Evolutionary conservation across 371 early-diverging fungal species (phyloP).

Genomic region (Lichtheimia corymbifera): DNA sequence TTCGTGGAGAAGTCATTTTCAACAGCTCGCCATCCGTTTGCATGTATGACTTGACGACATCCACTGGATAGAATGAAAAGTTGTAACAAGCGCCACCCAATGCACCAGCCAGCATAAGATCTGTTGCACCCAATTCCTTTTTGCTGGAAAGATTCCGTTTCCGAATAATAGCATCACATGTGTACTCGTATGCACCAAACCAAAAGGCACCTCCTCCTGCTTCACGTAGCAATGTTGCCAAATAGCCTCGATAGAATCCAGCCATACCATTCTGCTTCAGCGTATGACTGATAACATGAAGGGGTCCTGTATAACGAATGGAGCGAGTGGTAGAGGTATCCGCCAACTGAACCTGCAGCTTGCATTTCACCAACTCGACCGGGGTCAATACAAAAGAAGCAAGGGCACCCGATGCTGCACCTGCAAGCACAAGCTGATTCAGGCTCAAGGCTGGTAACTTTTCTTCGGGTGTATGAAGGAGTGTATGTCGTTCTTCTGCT

Average conservation of each 20-base stretch:
- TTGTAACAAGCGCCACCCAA: conserved; percentile 94
- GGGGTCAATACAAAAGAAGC: conserved; percentile 92
- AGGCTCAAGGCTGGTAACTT: conserved; percentile 56
- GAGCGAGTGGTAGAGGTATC: conserved; percentile 17
- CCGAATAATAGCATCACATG: conserved; percentile 61
- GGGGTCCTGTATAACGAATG: conserved; percentile 64
- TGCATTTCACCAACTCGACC: conserved; percentile 94
- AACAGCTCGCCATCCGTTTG: conserved; percentile 80
- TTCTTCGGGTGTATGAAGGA: conserved; percentile 18
- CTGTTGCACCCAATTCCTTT: conserved; percentile 58
- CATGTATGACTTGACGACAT: conserved; percentile 92
- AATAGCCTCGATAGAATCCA: conserved; percentile 89
- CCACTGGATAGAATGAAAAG: conserved; percentile 87
- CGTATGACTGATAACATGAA: conserved; percentile 72
- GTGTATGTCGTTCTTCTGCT: conserved; percentile 18
- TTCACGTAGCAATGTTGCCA: conserved; percentile 89
- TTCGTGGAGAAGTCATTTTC: conserved; percentile 14
- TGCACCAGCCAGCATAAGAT: conserved; percentile 89
- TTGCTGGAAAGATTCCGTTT: conserved; percentile 41
- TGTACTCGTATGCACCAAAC: conserved; percentile 93
- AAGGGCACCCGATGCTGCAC: conserved; percentile 83
- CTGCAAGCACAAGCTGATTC: conserved; percentile 77
- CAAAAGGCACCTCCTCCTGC: conserved; percentile 92
- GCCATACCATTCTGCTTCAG: conserved; percentile 68
- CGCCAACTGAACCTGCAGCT: conserved; percentile 88